These are phyloP conservation scores for Orychophragmus violaceus DNA, from an alignment of 345 rosid species.

Conservation along the genomic window DNA sequence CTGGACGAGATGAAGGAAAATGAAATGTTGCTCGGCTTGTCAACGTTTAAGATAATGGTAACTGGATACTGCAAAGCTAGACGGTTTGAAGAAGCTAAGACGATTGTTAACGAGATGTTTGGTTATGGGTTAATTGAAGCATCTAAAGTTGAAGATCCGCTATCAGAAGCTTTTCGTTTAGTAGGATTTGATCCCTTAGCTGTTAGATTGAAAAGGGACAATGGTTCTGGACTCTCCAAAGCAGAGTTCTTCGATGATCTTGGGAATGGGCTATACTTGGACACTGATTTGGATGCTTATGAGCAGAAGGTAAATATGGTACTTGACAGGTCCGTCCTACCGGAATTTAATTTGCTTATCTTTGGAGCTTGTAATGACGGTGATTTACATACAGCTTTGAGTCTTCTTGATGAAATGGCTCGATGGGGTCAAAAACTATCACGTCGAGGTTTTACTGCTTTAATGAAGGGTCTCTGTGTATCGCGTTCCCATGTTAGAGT, in stretches of 20 bases:
- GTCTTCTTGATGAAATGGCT: slow-evolving; percentile 51
- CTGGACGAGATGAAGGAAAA: slow-evolving; percentile 57
- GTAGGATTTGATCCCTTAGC: slow-evolving; percentile 56
- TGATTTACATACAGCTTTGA: slow-evolving; percentile 36
- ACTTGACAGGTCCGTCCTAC: slow-evolving; percentile 44
- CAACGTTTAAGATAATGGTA: slow-evolving; percentile 48
- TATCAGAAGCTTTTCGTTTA: slow-evolving; percentile 48
- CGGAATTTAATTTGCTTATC: slow-evolving; percentile 51
- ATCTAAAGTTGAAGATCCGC: slow-evolving; percentile 48
- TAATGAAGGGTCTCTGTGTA: slow-evolving; percentile 41
- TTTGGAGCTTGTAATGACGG: slow-evolving; percentile 36
- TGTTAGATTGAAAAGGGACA: slow-evolving; percentile 68
- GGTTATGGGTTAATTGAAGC: slow-evolving; percentile 41
- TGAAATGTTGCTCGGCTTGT: slow-evolving; percentile 32
- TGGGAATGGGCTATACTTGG: slow-evolving; percentile 83
- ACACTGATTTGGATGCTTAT: slow-evolving; percentile 52
- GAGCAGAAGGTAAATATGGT: slow-evolving; percentile 40
- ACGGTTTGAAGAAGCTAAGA: slow-evolving; percentile 57
- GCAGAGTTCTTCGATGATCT: slow-evolving; percentile 70
- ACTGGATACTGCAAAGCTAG: slow-evolving; percentile 75
- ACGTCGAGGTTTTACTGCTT: slow-evolving; percentile 30
- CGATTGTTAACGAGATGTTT: slow-evolving; percentile 45
- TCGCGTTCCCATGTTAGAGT: slow-evolving; percentile 40
- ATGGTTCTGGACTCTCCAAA: slow-evolving; percentile 41
- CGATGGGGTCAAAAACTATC: slow-evolving; percentile 68